Base-by-base conservation (phyloP, 208 protist genomes). In the Leishmania mexicana region DNA sequence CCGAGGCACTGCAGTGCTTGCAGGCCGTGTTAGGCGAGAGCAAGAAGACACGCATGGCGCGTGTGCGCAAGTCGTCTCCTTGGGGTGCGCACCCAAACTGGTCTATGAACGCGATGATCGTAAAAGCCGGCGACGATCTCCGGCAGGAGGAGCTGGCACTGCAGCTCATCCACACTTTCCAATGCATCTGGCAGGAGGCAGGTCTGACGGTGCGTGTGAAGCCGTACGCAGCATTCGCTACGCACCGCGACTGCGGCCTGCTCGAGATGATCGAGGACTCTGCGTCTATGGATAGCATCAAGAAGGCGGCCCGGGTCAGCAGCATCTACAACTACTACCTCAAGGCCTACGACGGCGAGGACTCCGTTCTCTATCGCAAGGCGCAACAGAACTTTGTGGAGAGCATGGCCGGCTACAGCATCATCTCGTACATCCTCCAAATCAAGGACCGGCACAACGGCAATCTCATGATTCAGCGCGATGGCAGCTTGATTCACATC, bases 371-470 rank as follows among this genome's bases (percentile, higher is more conserved):
- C n/a, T 97, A 95, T 75, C 81, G 62, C 8, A 75, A 75, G 21
- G 96, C 96, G 28, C 93, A 98, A 81, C 79, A 87, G 67, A 97
- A 98, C 86, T 99, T 99, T 92, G 88, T 98, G 13, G 95, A 99
- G 86, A 96, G 91, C 67, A 93, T 98, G 88, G 98, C 97, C 17
- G 98, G 93, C 35, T 99, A 99, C 85, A 98, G 97, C 71, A 86
- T 99, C 68, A 89, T 99, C 19, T 93, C 87, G 28, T 99, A 99
- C 88, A 89, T 99, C 28, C 80, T 99, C 45, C 95, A 99, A 78
- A 92, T 99, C 65, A 99, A 99, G 75, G 98, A 99, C 75, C 81
- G 98, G 35, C 97, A 99, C 85, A 99, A 99, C 80, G 97, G 97
- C 62, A 99, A 99, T 88, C 94, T 99, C 71, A 94, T 99, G 89